Percentiles rank a stretch among this genome's conserved stretches.
Conservation (phyloP, 75 land plant species). For the Cryptomeria japonica region DNA sequence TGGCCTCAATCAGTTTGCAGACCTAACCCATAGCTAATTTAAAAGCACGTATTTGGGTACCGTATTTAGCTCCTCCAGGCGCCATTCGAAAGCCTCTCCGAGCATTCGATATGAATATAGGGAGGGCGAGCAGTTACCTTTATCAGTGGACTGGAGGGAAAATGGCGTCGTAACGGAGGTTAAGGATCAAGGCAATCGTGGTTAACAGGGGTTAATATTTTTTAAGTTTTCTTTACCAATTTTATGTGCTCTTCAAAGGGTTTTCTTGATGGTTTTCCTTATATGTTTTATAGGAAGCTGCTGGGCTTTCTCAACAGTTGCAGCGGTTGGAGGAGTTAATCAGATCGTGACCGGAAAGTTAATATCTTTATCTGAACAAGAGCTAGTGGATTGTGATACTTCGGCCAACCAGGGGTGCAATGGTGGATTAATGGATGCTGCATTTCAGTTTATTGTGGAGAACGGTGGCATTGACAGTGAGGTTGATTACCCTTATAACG, state of each 20-base stretch:
- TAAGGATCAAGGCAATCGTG: neutral
- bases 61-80: neutral
- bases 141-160: neutral
- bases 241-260: neutral
- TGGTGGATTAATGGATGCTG: neutral
- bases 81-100: neutral
- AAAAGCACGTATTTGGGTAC: conserved; percentile 13
- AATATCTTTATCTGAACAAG: neutral
- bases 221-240: too few species aligned
- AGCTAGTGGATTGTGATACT: neutral
- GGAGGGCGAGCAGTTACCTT: neutral
- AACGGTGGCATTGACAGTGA: too few species aligned
- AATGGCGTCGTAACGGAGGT: neutral
- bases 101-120: neutral
- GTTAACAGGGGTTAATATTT: neutral
- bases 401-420: neutral
- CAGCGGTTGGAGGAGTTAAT: neutral
- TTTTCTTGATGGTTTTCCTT: neutral
- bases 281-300: neutral
- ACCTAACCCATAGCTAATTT: conserved; percentile 31
- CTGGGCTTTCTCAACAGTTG: neutral
- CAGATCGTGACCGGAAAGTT: neutral
- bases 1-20: conserved; percentile 37
- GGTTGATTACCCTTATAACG: neutral
- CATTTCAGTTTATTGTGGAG: too few species aligned